Conservation (phyloP, 805 yeast genomes). For the Hermanozyma aechmeae region DNA sequence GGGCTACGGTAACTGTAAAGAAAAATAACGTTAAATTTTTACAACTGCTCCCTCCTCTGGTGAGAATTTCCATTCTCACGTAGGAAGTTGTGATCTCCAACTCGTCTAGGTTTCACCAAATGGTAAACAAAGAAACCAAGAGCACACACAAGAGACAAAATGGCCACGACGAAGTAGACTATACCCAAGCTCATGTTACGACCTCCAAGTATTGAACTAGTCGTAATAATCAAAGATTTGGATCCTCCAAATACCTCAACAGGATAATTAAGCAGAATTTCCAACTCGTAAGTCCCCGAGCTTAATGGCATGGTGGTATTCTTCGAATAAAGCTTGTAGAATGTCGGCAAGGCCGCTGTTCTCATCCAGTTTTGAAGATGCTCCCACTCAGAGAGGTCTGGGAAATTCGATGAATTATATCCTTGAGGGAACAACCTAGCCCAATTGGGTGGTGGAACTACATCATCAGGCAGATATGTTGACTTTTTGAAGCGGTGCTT, state of each 20-base stretch:
- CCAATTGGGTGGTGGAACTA: constrained; percentile 97
- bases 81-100: constrained; percentile 68
- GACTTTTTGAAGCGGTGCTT: constrained; percentile 62
- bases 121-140: constrained; percentile 72
- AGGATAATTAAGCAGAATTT: constrained; percentile 72
- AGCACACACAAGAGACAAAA: constrained; percentile 61
- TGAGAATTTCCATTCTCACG: constrained; percentile 18
- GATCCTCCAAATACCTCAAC: constrained; percentile 81
- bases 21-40: not conserved
- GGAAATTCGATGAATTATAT: constrained; percentile 73
- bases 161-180: constrained; percentile 79
- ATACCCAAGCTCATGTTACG: constrained; percentile 78
- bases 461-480: constrained; percentile 51
- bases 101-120: constrained; percentile 70
- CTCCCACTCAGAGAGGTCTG: constrained; percentile 69
- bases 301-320: constrained; percentile 49
- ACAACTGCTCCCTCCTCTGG: constrained; percentile 13
- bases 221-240: constrained; percentile 71
- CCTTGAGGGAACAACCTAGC: constrained; percentile 70
- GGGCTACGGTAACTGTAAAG: not conserved
- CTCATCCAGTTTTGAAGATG: constrained; percentile 96
- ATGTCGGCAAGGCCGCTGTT: constrained; percentile 87
- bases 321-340: constrained; percentile 72
- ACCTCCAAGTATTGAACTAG: constrained; percentile 81
- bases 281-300: constrained; percentile 63